Conservation (phyloP, 768 basidiomycete genomes). For the Hericium alpestre region DNA sequence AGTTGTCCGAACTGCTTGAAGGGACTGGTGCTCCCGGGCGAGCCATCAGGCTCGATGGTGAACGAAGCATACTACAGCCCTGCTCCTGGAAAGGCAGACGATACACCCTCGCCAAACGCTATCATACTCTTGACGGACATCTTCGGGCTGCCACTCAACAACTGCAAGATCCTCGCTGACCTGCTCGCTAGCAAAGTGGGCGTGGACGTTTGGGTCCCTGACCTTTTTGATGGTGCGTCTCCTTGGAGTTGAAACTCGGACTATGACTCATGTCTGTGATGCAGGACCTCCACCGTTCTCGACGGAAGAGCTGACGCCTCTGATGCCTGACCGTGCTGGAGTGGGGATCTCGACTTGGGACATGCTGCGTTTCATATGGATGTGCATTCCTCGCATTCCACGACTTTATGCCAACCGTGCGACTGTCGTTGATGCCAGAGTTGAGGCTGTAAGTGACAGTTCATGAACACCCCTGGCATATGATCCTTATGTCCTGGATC, state of each 20-base stretch:
- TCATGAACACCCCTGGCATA: background rate
- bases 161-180: constrained; percentile 50
- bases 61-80: constrained; percentile 36
- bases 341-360: constrained; percentile 11
- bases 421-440: constrained; percentile 19
- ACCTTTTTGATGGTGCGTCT: constrained; percentile 42
- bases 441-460: constrained; percentile 14
- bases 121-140: constrained; percentile 46
- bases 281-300: constrained; percentile 21
- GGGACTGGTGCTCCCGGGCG: constrained; percentile 33
- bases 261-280: background rate
- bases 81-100: constrained; percentile 11
- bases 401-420: constrained; percentile 17
- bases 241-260: background rate
- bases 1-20: constrained; percentile 26
- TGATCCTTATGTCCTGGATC: background rate
- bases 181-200: constrained; percentile 33
- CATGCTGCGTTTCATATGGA: constrained; percentile 11
- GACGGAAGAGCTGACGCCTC: constrained; percentile 18
- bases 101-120: constrained; percentile 22
- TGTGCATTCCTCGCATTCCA: constrained; percentile 15
- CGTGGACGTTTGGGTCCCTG: constrained; percentile 57
- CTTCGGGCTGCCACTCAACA: constrained; percentile 43
- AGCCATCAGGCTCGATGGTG: constrained; percentile 32
- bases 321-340: constrained; percentile 22